Evolutionary conservation across 768 basidiomycete genomes (phyloP), one percentile per base, ranked within the genome.

Genomic region (Leccinum imitatum): DNA sequence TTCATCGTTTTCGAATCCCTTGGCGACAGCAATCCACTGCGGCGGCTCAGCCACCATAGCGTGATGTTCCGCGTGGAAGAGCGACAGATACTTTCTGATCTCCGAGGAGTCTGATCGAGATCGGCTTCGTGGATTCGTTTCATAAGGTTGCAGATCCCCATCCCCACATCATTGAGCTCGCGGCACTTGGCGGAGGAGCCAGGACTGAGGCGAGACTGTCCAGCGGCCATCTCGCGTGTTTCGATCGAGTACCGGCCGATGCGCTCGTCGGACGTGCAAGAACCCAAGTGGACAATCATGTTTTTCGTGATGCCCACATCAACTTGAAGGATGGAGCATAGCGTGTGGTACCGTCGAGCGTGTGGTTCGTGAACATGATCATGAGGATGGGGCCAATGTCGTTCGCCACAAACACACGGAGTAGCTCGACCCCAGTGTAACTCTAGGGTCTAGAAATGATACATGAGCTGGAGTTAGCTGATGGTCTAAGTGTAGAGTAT

Each of bases 331-430:
- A 90, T 80, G 0, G 84, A 83, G 4, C 75, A 75, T 2, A 91
- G 74, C 74, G 91, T 80, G 62, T 90, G 87, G 59, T 27, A 27
- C 27, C 27, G 6, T 92, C 90, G 3, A 91, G 77, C 0, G 90
- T 89, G 47, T 91, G 91, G 63, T 92, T 91, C 0, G 90, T 91
- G 72, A 85, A 90, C 0, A 89, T 81, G 25, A 85, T 80, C 65
- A 85, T 73, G 3, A 79, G 73, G 54, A 89, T 84, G 0, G 83
- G 87, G 2, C 76, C 72, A 54, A 86, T 70, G 9, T 77, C 61
- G 65, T 82, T 85, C 2, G 75, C 69, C 6, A 87, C 69, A n/a
- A 92, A 74, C 5, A 90, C 82, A 0, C 87, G 83, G 7, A 92
- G 67, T 15, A 91, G 76, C 67, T 92, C 87, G 5, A 86, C 80